Percentiles rank a stretch among this genome's conserved stretches.
Conservation (phyloP, 768 basidiomycete species). For the Termitomyces heimii region DNA sequence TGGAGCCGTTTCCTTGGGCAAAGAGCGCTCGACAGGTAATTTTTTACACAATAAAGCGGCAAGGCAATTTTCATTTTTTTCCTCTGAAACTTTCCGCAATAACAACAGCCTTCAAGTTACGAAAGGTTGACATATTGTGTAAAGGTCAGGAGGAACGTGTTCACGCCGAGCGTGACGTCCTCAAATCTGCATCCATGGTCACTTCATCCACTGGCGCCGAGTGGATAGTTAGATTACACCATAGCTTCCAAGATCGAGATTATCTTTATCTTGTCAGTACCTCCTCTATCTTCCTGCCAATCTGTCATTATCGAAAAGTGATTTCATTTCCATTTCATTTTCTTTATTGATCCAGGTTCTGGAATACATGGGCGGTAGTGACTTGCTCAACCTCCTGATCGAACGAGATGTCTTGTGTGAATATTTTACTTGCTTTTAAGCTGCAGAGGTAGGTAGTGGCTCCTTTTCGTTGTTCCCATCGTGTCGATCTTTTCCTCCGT, state of each 20-base stretch:
- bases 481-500: constrained; percentile 11
- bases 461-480: constrained; percentile 3
- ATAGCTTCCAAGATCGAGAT: constrained; percentile 94
- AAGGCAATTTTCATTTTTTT: constrained; percentile 12
- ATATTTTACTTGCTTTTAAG: constrained; percentile 88
- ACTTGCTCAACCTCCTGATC: constrained; percentile 92
- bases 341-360: constrained; percentile 54
- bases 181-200: constrained; percentile 84
- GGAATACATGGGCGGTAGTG: constrained; percentile 95
- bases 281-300: constrained; percentile 29
- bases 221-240: constrained; percentile 92
- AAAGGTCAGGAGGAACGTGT: constrained; percentile 98
- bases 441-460: constrained; percentile 70
- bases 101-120: constrained; percentile 42
- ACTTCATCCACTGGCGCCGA: constrained; percentile 70
- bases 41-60: constrained; percentile 98
- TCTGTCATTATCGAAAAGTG: constrained; percentile 10
- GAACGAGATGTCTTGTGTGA: constrained; percentile 89
- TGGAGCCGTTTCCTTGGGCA: constrained; percentile 91
- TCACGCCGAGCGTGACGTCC: constrained; percentile 89
- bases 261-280: constrained; percentile 84
- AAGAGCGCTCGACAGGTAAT: constrained; percentile 70
- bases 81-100: constrained; percentile 13
- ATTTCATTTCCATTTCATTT: constrained; percentile 56
- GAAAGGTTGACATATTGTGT: constrained; percentile 89